phyloP scores from a whole-genome alignment of 306 rosid genomes.

The Abrus pulchellus region DNA sequence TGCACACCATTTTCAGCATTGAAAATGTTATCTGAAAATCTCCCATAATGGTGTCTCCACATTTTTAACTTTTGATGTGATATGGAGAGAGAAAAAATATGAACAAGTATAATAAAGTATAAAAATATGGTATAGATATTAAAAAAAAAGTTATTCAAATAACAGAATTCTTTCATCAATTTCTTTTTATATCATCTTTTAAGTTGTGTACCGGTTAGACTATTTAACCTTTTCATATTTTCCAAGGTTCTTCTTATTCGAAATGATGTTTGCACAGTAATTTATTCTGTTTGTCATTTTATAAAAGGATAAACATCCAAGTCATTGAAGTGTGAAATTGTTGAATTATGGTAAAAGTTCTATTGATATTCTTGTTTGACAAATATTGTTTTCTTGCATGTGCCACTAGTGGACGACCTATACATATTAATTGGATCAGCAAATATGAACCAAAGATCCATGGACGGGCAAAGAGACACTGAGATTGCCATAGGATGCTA shows the following conservation, averaged over 20 bases:
- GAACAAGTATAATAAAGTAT: too few species aligned
- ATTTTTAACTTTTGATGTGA: too few species aligned
- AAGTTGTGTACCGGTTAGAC: background rate
- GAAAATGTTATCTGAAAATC: too few species aligned
- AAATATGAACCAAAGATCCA: conserved; percentile 91
- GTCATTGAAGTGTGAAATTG: background rate
- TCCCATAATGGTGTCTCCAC: too few species aligned
- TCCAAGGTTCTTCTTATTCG: background rate
- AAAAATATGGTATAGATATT: too few species aligned
- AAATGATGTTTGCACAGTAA: background rate
- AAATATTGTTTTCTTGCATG: conserved; percentile 24
- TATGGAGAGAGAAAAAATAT: too few species aligned
- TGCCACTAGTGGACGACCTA: conserved; percentile 81
- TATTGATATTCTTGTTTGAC: conserved; percentile 17
- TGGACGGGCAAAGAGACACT: conserved; percentile 93
- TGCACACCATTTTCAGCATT: background rate
- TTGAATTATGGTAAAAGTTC: background rate
- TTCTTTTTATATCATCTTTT: background rate
- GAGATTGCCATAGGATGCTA: conserved; percentile 95
- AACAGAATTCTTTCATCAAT: too few species aligned
- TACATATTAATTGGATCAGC: conserved; percentile 94
- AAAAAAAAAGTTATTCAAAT: too few species aligned
- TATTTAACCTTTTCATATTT: background rate
- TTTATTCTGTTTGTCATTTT: background rate
- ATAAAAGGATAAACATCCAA: conserved; percentile 17